Conservation (phyloP, 441 rosid species). For the Raphanus hybrid region DNA sequence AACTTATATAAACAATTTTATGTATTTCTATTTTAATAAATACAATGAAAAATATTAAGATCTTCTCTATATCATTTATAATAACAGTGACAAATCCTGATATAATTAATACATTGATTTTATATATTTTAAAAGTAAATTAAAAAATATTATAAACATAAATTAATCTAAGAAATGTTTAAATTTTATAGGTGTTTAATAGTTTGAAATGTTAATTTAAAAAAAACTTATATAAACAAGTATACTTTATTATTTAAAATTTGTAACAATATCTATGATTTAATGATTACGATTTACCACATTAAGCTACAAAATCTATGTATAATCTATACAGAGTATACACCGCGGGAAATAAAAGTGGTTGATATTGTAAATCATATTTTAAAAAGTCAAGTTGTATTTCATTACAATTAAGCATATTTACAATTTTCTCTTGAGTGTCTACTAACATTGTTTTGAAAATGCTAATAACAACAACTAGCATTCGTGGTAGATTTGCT, state of each 20-base stretch:
- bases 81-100: no score
- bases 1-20: no score
- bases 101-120: no score
- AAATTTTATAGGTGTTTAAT: neutral
- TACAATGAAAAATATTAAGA: no score
- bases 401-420: neutral
- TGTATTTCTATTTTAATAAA: no score
- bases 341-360: neutral
- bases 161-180: neutral
- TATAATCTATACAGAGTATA: neutral
- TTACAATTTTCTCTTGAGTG: neutral
- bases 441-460: neutral
- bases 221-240: neutral
- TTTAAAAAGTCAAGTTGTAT: neutral
- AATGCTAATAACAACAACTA: conserved; percentile 1
- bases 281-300: neutral
- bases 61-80: no score
- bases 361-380: neutral
- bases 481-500: conserved; percentile 1
- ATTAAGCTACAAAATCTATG: neutral
- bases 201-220: neutral
- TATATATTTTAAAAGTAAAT: no score
- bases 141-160: neutral
- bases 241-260: neutral
- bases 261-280: neutral